Evolutionary conservation across 225 moss, liverwort and hornwort genomes (phyloP), one percentile per base, ranked within the genome.

Genomic region (Straminergon stramineum): DNA sequence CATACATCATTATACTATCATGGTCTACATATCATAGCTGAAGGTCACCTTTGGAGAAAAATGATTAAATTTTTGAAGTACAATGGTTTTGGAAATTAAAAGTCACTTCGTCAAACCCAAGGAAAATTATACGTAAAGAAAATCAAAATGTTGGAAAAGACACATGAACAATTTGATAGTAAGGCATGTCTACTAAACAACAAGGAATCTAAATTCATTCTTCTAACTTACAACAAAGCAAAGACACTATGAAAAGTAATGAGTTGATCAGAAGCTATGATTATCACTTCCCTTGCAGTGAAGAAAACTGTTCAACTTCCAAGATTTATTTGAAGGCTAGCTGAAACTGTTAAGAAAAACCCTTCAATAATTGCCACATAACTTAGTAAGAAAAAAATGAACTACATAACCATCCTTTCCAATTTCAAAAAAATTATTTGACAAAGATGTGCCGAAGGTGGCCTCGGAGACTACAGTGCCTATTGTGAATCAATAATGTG

Each of bases 381-480:
- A 48, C 4, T 48, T 75, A 31, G 19, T 0, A 41, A 5, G 41
- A 13, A 26, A 41, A 37, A 74, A 74, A 18, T 30, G 75, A 75
- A 11, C 4, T 45, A 16, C 10, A 2, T 17, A 13, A 17, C 6
- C 17, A 6, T 0, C 6, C 18, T 18, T 75, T 48, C 20, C 19
- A 51, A 12, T 32, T 30, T 17, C 2, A 45, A 75, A 0, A 0
- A 11, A 32, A 19, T 4, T 32, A 18, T 7, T 34, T 1, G 0
- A 20, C 76, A 4, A 52, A 51, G 21, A 21, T 76, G 76, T 76
- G 53, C 34, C 6, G 0, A 20, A 52, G 34, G 21, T 21, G 34
- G 7, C 32, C 76, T 53, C 34, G 34, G 34, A 68, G 34, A 23
- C 23, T 15, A 1, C 0, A 0, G 37, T 60, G 34, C 73, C 34